Percentiles rank a stretch among this genome's conserved stretches.
phyloP scores from a whole-genome alignment of 306 rosid species.

The Bauhinia variegata region DNA sequence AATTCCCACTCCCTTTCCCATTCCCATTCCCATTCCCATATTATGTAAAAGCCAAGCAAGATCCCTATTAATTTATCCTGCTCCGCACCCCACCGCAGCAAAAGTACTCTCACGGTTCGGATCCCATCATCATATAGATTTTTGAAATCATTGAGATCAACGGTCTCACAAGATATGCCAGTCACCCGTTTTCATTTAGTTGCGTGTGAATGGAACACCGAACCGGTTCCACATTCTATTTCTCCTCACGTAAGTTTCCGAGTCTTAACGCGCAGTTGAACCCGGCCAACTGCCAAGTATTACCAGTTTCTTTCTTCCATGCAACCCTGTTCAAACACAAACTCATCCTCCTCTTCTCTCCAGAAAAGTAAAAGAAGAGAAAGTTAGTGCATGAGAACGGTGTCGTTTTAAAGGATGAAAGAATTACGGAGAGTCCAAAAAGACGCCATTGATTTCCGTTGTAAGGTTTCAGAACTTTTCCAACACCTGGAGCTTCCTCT shows the following conservation, averaged over 20 bases:
- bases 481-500: conserved; percentile 60
- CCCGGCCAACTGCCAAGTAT: conserved; percentile 26
- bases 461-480: conserved; percentile 71
- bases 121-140: not conserved
- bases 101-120: not conserved
- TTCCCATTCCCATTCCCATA: no score
- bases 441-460: conserved; percentile 64
- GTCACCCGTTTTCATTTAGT: not conserved
- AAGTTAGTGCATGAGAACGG: not conserved
- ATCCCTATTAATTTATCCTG: conserved; percentile 26
- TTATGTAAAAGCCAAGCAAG: no score
- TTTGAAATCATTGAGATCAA: no score
- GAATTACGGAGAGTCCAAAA: conserved; percentile 43
- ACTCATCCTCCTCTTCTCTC: not conserved
- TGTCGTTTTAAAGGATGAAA: conserved; percentile 27
- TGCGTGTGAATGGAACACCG: not conserved
- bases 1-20: no score
- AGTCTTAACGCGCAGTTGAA: conserved; percentile 2
- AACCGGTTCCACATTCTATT: no score
- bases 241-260: not conserved
- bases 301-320: conserved; percentile 23
- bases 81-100: conserved; percentile 9
- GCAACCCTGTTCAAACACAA: conserved; percentile 39
- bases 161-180: not conserved
- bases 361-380: conserved; percentile 17